Base-by-base conservation (phyloP, 352 stramenopile species). In the Plasmopara halstedii region DNA sequence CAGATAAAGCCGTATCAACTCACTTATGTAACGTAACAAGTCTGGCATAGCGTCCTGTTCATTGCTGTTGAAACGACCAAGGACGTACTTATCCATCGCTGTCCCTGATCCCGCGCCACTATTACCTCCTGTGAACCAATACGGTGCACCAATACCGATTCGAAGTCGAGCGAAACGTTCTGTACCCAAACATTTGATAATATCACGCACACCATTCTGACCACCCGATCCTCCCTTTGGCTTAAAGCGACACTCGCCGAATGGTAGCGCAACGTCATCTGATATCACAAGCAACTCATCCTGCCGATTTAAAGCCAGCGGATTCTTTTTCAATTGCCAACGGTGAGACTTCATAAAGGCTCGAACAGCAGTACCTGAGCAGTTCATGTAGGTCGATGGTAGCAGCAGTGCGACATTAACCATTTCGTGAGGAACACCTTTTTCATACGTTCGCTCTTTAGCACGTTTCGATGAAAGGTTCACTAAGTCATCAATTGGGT, bases 331-430 rank as follows among this genome's bases (percentile, higher is more conserved):
- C 17, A 94, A 64, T 18, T 79, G 73, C 75, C 81, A 94, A 17
- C 67, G 74, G 37, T 93, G 77, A 15, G 60, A 60, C 46, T 88
- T 68, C 75, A 93, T 87, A 39, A 90, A 91, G 10, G 71, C 72
- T 35, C 77, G 64, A 17, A 93, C 82, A 0, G 79, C 72, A 23
- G 69, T 75, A 14, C 82, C 82, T 7, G 77, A 90, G 42, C 79
- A 80, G 56, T 94, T 94, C 83, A 94, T 94, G 56, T 79, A 94
- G 7, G 83, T 94, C 6, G 64, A 75, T 0, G 83, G 83, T 13
- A 85, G 59, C 41, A 94, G 55, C 35, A 90, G 38, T 17, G 81
- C 77, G 25, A 92, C 71, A 47, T 91, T 88, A 25, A 90, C 82
- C 22, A 67, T 43, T 5, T 70, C 56, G 42, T 91, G 80, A 2